phyloP scores from a whole-genome alignment of 495 filamentous ascomycete genomes.

The Cercophora samala region DNA sequence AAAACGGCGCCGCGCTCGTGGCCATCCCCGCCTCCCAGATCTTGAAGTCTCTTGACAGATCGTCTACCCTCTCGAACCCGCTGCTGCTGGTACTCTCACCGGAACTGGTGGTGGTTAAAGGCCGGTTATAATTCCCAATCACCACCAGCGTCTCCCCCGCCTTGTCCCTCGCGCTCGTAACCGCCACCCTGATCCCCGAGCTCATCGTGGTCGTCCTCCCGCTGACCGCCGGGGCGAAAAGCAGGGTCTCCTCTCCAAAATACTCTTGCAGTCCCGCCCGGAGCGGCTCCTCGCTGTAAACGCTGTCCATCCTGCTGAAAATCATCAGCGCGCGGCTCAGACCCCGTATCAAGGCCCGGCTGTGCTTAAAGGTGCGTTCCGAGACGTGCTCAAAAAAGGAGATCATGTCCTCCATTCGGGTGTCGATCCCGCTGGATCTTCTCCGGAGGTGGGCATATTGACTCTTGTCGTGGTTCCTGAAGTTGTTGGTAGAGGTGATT shows the following conservation, averaged over 20 bases:
- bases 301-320: neutral
- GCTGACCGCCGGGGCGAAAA: neutral
- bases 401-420: neutral
- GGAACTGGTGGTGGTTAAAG: neutral
- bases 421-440: neutral
- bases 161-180: constrained; percentile 13
- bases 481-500: no score
- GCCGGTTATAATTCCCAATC: constrained; percentile 17
- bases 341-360: neutral
- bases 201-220: neutral
- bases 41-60: neutral
- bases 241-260: neutral
- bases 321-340: neutral
- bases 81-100: neutral
- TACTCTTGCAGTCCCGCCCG: neutral
- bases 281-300: neutral
- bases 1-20: constrained; percentile 14
- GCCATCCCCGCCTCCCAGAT: constrained; percentile 13
- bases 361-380: no score
- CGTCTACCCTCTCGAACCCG: constrained; percentile 10
- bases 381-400: neutral
- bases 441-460: neutral
- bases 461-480: no score
- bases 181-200: constrained; percentile 9
- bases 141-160: constrained; percentile 4